A percentile compares a stretch with the other conserved stretches of the same genome.
Evolutionary conservation across 2,329 filamentous ascomycete species (phyloP).

Genomic region (Fusarium sororula): DNA sequence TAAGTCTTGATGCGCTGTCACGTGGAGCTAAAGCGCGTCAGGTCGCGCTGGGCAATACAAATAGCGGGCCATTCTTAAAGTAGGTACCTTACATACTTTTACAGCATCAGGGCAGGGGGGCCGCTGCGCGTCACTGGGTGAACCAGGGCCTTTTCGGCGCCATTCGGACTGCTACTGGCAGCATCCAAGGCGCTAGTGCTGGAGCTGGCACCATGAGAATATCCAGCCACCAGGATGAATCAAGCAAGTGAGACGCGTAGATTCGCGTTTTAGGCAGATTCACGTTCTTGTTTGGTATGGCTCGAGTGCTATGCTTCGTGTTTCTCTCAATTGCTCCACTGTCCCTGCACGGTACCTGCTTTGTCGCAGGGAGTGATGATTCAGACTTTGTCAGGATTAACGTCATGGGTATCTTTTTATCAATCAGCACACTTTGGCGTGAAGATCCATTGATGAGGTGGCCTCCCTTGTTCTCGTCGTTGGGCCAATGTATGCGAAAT

Average conservation of each 20-base stretch:
- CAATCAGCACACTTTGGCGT: constrained; percentile 45
- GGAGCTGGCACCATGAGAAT: constrained; percentile 26
- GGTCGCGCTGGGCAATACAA: constrained; percentile 43
- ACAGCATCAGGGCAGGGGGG: constrained; percentile 10
- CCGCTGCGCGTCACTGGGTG: constrained; percentile 38
- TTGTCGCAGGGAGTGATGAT: constrained; percentile 29
- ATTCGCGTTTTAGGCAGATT: constrained; percentile 36
- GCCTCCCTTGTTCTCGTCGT: constrained; percentile 28
- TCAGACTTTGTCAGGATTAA: constrained; percentile 39
- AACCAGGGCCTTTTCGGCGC: constrained; percentile 33
- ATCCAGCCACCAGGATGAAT: constrained; percentile 36
- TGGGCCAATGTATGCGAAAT: constrained; percentile 35
- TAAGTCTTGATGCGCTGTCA: constrained; percentile 48
- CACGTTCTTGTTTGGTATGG: constrained; percentile 33
- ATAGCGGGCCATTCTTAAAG: constrained; percentile 38
- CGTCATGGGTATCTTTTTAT: constrained; percentile 41
- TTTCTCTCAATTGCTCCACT: constrained; percentile 12
- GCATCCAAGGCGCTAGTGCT: constrained; percentile 29
- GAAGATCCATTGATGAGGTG: background rate
- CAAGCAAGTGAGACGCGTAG: constrained; percentile 35
- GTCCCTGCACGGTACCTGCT: constrained; percentile 14
- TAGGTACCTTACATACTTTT: background rate
- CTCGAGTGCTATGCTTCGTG: constrained; percentile 10
- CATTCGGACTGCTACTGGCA: constrained; percentile 21
- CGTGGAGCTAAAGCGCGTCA: constrained; percentile 49